These are phyloP conservation scores for Furcasterigmium furcatum DNA, from an alignment of 2,329 filamentous ascomycete genomes.

Conservation along the genomic window DNA sequence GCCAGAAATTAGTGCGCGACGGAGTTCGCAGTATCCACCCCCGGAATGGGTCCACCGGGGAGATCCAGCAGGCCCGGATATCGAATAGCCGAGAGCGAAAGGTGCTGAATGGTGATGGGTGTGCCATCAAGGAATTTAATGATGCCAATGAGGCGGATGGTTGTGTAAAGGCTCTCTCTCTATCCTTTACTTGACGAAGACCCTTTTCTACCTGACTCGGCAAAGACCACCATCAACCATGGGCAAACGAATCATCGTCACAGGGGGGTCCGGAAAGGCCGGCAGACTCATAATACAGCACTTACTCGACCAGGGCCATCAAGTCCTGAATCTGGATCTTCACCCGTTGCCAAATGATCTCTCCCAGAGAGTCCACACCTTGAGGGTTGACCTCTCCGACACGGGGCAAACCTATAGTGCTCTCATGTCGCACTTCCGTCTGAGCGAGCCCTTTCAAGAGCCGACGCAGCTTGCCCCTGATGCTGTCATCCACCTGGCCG, in stretches of 20 bases:
- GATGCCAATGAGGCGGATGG: no score
- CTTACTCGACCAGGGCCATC: conserved; percentile 25
- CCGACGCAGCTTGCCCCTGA: conserved; percentile 43
- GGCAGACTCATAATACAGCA: conserved; percentile 28
- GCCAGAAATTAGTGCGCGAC: no score
- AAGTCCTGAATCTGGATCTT: conserved; percentile 31
- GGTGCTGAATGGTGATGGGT: no score
- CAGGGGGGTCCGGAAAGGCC: conserved; percentile 29
- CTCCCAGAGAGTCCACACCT: conserved; percentile 20
- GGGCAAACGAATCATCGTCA: conserved; percentile 25
- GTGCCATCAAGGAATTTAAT: no score
- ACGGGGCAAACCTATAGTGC: conserved; percentile 33
- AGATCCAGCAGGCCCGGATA: no score
- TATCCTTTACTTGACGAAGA: no score
- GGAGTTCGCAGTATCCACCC: no score
- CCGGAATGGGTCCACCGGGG: no score
- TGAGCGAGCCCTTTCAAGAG: conserved; percentile 21
- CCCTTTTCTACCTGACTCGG: no score
- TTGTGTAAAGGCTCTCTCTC: no score
- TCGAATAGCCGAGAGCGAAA: no score
- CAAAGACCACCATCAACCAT: no score
- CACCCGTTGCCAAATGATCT: conserved; percentile 20
- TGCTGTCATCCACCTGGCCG: conserved; percentile 60
- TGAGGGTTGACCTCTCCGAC: conserved; percentile 29
- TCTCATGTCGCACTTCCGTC: conserved; percentile 43